Evolutionary conservation across 75 land plant genomes (phyloP).

Genomic region (Pseudotsuga menziesii): DNA sequence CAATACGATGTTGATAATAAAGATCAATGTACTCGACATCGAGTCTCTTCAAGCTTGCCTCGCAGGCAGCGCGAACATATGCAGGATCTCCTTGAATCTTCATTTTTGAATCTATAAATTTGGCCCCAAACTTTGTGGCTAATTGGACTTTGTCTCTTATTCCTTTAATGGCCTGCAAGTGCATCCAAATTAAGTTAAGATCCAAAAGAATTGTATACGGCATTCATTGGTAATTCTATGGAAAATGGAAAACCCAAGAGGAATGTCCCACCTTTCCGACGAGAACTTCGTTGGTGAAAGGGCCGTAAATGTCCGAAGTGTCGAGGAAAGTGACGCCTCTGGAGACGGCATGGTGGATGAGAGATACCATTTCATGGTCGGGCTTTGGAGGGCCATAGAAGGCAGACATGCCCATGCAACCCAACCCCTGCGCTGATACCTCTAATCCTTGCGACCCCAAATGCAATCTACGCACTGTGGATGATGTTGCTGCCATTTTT

Average conservation of each 20-base stretch:
- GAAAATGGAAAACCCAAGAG: not conserved
- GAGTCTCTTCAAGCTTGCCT: conserved; percentile 24
- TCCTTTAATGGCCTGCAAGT: conserved; percentile 22
- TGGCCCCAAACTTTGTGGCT: conserved; percentile 27
- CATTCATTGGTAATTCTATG: not conserved
- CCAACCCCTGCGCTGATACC: conserved; percentile 58
- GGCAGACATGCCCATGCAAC: conserved; percentile 66
- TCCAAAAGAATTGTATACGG: not conserved
- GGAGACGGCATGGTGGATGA: conserved; percentile 52
- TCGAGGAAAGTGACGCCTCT: conserved; percentile 57
- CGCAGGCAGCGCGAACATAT: conserved; percentile 27
- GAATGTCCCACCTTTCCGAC: conserved; percentile 46
- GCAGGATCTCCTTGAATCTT: conserved; percentile 27
- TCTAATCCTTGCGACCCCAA: conserved; percentile 53
- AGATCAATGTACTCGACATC: conserved; percentile 28
- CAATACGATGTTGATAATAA: conserved; percentile 28
- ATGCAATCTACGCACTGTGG: conserved; percentile 20
- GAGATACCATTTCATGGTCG: conserved; percentile 44
- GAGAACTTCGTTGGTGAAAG: conserved; percentile 52
- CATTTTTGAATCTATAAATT: not conserved
- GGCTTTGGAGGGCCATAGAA: conserved; percentile 55
- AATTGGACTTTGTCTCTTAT: conserved; percentile 27
- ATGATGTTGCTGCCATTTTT: not conserved
- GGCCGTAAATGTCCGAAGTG: conserved; percentile 65
- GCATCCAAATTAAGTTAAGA: not conserved